A percentile compares a stretch with the other conserved stretches of the same genome.
Evolutionary conservation across 1,284 basidiomycete species (phyloP).

Genomic region (Paramarasmius palmivorus): DNA sequence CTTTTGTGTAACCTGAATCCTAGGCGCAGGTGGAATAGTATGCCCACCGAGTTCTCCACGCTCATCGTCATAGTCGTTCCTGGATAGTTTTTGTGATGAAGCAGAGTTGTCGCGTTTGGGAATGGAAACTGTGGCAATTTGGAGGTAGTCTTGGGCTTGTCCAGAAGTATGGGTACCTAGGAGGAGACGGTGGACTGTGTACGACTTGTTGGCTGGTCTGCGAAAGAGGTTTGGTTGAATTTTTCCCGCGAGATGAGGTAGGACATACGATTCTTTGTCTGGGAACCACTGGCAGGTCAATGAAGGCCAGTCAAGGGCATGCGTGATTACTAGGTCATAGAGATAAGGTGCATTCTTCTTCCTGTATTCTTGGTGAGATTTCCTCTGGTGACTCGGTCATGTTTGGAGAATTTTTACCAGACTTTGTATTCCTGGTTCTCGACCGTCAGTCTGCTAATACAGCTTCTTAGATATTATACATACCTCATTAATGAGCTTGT

Average conservation of each 20-base stretch:
- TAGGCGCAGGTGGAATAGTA: constrained; percentile 74
- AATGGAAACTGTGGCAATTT: constrained; percentile 93
- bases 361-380: constrained; percentile 45
- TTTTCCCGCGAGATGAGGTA: not conserved
- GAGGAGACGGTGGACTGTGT: constrained; percentile 90
- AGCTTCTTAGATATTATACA: constrained; percentile 22
- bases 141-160: constrained; percentile 93
- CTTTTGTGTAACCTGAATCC: constrained; percentile 88
- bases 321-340: constrained; percentile 97
- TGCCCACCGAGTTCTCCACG: constrained; percentile 90
- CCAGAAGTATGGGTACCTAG: constrained; percentile 98
- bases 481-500: constrained; percentile 92
- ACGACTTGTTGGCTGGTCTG: constrained; percentile 86
- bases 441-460: constrained; percentile 11
- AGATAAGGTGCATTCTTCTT: constrained; percentile 98
- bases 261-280: constrained; percentile 85
- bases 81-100: constrained; percentile 74
- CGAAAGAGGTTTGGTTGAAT: constrained; percentile 2
- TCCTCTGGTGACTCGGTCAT: constrained; percentile 4
- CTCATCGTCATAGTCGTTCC: constrained; percentile 89
- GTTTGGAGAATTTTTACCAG: constrained; percentile 46
- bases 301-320: constrained; percentile 97
- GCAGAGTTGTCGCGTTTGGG: constrained; percentile 73
- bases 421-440: constrained; percentile 75
- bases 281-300: constrained; percentile 99